Evolutionary conservation across 2,329 filamentous ascomycete species (phyloP), one percentile per base, ranked within the genome.

Genomic region (Lachnellula arida): DNA sequence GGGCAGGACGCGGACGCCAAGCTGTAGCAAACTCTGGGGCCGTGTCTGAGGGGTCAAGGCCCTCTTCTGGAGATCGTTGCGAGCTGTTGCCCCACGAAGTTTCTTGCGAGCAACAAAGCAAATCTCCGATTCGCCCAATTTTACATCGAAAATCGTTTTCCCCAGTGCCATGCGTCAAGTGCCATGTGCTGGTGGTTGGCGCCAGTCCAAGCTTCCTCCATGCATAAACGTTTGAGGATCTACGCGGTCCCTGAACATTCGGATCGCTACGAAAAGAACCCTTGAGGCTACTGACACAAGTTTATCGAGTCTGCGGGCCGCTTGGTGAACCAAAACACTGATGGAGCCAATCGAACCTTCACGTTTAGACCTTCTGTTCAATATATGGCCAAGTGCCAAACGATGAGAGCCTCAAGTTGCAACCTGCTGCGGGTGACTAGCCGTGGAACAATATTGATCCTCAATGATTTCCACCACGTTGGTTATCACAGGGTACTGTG

Each of bases 351-450:
- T 65, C 55, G 54, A 46, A 58, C 53, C 54, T 15, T 2, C 14
- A 4, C 15, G 19, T 28, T 35, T 44, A 25, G 49, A 35, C 28
- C 48, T n/a, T 22, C 14, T 32, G 49, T 35, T 48, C 39, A 35
- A n/a, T 37, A 40, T 43, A 39, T 39, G 54, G 55, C 39, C 54
- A 57, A 63, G 57, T 53, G 49, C 58, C 61, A 65, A 65, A 66
- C 64, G 42, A 14, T 54, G 51, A 62, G 61, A 66, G 64, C 60
- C 58, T 63, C 61, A 66, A 59, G 49, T 54, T 56, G 49, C 42
- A 44, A 47, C 39, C 23, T 11, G n/a, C 28, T n/a, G 40, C 17
- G 51, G 19, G 49, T 39, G 49, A 37, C 47, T 19, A 28, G 17
- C 37, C 37, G 23, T 43, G 28, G 32, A 49, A 17, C 32, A 17